phyloP scores from a whole-genome alignment of 2,329 filamentous ascomycete species.

The Fusarium longipes region DNA sequence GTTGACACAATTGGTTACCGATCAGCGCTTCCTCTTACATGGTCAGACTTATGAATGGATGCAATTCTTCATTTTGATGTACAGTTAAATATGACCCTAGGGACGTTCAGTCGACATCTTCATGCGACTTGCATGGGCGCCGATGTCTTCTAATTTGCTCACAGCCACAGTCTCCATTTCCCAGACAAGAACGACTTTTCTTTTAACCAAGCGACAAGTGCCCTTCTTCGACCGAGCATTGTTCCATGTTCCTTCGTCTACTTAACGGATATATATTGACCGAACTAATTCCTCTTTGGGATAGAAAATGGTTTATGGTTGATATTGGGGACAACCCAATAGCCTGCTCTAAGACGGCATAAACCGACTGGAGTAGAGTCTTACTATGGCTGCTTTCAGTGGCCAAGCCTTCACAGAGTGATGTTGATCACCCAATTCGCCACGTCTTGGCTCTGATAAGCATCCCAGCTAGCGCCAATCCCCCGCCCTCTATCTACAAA shows the following conservation, averaged over 20 bases:
- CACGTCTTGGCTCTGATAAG: conserved; percentile 3
- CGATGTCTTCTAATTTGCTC: conserved; percentile 71
- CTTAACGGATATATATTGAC: conserved; percentile 59
- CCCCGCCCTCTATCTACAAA: conserved; percentile 3
- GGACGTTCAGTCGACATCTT: conserved; percentile 62
- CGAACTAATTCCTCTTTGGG: neutral
- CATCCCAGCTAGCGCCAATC: neutral
- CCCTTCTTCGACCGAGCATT: conserved; percentile 67
- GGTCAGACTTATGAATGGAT: conserved; percentile 71
- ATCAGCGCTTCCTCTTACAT: neutral
- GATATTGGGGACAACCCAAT: too few relatives aligned
- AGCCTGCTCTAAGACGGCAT: too few relatives aligned
- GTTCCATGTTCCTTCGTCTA: conserved; percentile 64
- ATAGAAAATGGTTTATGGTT: too few relatives aligned
- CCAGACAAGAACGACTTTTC: conserved; percentile 67
- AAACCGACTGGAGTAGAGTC: too few relatives aligned
- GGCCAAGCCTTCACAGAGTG: neutral
- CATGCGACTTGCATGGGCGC: conserved; percentile 64
- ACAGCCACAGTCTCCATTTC: conserved; percentile 69
- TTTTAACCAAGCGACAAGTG: conserved; percentile 58
- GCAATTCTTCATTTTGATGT: conserved; percentile 64
- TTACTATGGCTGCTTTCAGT: too few relatives aligned
- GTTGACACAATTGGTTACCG: rapidly evolving
- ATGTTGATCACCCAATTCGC: neutral
- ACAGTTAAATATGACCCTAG: conserved; percentile 66